phyloP scores from a whole-genome alignment of 1,284 basidiomycete species.

The Serendipita sp. region DNA sequence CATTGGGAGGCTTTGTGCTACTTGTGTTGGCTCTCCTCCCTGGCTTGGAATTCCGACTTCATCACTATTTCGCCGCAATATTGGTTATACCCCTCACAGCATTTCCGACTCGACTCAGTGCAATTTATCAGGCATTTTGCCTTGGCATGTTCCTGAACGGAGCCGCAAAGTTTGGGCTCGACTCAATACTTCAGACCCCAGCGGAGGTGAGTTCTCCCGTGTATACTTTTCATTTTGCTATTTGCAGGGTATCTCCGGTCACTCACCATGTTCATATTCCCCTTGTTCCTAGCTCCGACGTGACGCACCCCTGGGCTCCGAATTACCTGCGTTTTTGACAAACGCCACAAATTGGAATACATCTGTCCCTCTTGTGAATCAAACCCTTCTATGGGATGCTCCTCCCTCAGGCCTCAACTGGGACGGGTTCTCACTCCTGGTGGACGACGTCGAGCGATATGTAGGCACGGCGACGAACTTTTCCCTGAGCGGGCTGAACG shows the following conservation, averaged over 20 bases:
- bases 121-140: slow-evolving; percentile 67
- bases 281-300: slow-evolving; percentile 38
- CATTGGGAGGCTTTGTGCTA: slow-evolving; percentile 48
- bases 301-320: slow-evolving; percentile 58
- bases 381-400: slow-evolving; percentile 47
- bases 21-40: slow-evolving; percentile 61
- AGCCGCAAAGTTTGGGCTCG: slow-evolving; percentile 64
- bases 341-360: slow-evolving; percentile 51
- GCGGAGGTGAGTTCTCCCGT: slow-evolving; percentile 36
- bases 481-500: slow-evolving; percentile 46
- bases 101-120: slow-evolving; percentile 66
- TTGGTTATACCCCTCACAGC: slow-evolving; percentile 63
- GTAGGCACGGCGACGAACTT: slow-evolving; percentile 50
- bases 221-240: slow-evolving; percentile 7
- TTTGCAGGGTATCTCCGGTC: too few relatives aligned
- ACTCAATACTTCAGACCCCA: slow-evolving; percentile 64
- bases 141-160: slow-evolving; percentile 73
- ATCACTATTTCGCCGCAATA: slow-evolving; percentile 68
- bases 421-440: slow-evolving; percentile 64
- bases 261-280: too few relatives aligned
- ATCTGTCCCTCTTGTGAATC: slow-evolving; percentile 38
- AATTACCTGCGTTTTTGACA: slow-evolving; percentile 57
- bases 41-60: slow-evolving; percentile 47
- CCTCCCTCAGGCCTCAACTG: slow-evolving; percentile 41
- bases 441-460: slow-evolving; percentile 77